Base-by-base conservation (phyloP, 306 rosid genomes). In the Crotalaria pallida region DNA sequence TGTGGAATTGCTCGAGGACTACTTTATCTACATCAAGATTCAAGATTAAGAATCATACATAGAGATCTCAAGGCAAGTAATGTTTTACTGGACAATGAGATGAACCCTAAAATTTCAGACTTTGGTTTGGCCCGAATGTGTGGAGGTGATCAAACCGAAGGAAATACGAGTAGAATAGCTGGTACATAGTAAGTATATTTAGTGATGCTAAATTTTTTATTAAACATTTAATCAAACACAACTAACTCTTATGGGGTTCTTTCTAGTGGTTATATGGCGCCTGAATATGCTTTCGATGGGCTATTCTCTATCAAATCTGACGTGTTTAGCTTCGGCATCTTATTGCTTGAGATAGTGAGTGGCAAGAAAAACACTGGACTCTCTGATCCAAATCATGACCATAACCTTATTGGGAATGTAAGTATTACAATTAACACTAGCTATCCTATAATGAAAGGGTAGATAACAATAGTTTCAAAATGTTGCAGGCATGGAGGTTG, bases 191-290 rank as follows among this genome's bases (percentile, higher is more conserved):
- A 10, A 65, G 57, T 44, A 7, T 65, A 7, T 6, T 8, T 34
- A 34, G 7, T 0, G 41, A 34, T 34, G 9, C 1, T 34, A 34
- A 34, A 34, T 34, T 10, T 7, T 34, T n/a, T 10, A 18, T 3
- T 22, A 1, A 12, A 50, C 4, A 36, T 34, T 7, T 7, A 21
- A 6, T 15, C 1, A 15, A 34, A 36, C 0, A 53, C 23, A 13
- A 48, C 0, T 72, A 60, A 48, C 17, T 21, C 9, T 0, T 10
- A 7, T 60, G 11, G 6, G 9, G 0, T 33, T 16, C 15, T 0
- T 21, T 58, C 0, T 43, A 60, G 62, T 6, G 69, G 70, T 13
- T 72, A 72, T 21, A 71, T 67, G 72, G 72, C 72, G 16, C 71
- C 71, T 45, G 71, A 65, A 18, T 69, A 29, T 48, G 72, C 52